Evolutionary conservation across 148 eudicot species (phyloP).

Genomic region (Amaranthus cruentus): DNA sequence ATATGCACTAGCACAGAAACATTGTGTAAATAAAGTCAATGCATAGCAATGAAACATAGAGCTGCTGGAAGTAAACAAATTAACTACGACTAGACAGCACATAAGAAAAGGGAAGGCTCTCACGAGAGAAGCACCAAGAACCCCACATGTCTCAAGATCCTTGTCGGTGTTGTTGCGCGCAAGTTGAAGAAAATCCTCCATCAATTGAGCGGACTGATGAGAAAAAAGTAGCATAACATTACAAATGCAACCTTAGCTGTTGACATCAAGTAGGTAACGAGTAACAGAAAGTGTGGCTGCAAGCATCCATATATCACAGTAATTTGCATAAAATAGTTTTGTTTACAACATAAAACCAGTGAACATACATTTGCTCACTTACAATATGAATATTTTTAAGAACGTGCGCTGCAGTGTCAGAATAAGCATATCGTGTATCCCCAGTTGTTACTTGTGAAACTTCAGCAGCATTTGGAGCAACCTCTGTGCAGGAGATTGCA

Average conservation of each 20-base stretch:
- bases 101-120: constrained; percentile 18
- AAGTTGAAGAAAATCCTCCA: constrained; percentile 55
- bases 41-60: neutral
- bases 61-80: neutral
- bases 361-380: constrained; percentile 22
- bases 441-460: constrained; percentile 34
- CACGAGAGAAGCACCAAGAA: constrained; percentile 79
- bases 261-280: neutral
- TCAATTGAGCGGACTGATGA: constrained; percentile 48
- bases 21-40: neutral
- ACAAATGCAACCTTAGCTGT: neutral
- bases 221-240: neutral
- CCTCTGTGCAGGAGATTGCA: constrained; percentile 43
- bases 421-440: constrained; percentile 27
- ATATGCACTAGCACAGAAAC: too few species aligned
- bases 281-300: neutral
- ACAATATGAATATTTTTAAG: constrained; percentile 55
- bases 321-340: neutral
- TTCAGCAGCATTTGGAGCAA: constrained; percentile 35
- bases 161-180: constrained; percentile 55
- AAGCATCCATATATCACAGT: neutral
- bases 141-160: constrained; percentile 84
- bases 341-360: neutral
- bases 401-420: constrained; percentile 29
- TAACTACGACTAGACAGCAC: neutral